phyloP scores from a whole-genome alignment of 2,329 filamentous ascomycete species.

The Fusarium chlamydosporum region DNA sequence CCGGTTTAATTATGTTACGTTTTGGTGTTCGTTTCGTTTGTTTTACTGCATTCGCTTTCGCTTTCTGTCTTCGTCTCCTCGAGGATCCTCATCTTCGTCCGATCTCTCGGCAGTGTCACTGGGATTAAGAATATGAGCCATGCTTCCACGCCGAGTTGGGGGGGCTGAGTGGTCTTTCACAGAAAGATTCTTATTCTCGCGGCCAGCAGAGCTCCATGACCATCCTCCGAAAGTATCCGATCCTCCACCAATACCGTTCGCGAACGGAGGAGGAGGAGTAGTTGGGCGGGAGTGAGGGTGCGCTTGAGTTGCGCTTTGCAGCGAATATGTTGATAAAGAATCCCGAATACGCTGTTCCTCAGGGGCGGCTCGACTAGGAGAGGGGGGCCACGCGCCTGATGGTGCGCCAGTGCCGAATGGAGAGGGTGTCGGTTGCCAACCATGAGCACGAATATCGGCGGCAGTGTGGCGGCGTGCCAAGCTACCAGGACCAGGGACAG shows the following conservation, averaged over 20 bases:
- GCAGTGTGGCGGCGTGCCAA: constrained; percentile 90
- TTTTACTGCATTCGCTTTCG: constrained; percentile 71
- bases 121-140: constrained; percentile 75
- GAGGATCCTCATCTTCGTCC: constrained; percentile 68
- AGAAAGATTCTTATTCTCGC: constrained; percentile 65
- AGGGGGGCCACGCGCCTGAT: constrained; percentile 67
- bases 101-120: constrained; percentile 69
- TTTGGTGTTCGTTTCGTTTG: constrained; percentile 56
- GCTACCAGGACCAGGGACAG: constrained; percentile 75
- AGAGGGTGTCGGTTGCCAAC: constrained; percentile 76
- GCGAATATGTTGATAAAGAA: constrained; percentile 69
- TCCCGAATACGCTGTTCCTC: constrained; percentile 71
- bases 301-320: constrained; percentile 60
- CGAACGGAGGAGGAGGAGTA: constrained; percentile 66
- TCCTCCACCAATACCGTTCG: constrained; percentile 59
- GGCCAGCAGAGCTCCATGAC: constrained; percentile 68
- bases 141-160: constrained; percentile 70
- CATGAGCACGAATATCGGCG: constrained; percentile 92
- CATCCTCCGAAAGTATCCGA: constrained; percentile 67
- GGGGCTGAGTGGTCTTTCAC: constrained; percentile 70
- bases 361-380: constrained; percentile 63
- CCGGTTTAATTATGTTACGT: constrained; percentile 1
- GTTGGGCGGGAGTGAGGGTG: constrained; percentile 67
- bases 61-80: constrained; percentile 72
- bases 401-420: constrained; percentile 73